These are phyloP conservation scores for Trametes hirsuta DNA, from an alignment of 1,284 basidiomycete genomes.

Conservation along the genomic window DNA sequence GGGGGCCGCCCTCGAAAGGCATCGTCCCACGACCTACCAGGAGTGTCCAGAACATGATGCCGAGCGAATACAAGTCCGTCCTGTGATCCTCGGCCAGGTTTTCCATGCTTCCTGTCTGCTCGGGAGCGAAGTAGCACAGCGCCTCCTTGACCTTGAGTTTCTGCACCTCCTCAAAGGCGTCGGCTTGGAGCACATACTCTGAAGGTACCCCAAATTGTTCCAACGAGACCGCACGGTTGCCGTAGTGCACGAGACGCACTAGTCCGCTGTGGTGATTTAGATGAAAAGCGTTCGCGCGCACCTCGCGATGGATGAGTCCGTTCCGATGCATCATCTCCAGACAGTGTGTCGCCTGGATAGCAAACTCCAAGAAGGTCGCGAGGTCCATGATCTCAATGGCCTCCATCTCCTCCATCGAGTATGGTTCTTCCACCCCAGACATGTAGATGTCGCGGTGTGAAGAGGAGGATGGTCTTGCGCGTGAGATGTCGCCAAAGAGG, in stretches of 20 bases:
- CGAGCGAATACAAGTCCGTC: conserved; percentile 72
- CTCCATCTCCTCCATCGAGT: conserved; percentile 55
- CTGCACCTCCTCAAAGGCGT: conserved; percentile 58
- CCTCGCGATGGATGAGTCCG: conserved; percentile 70
- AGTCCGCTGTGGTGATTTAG: conserved; percentile 67
- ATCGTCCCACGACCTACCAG: conserved; percentile 68
- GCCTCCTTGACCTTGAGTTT: conserved; percentile 74
- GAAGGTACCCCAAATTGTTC: conserved; percentile 73
- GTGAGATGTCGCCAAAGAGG: conserved; percentile 58
- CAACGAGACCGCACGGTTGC: conserved; percentile 73
- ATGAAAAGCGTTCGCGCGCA: conserved; percentile 76
- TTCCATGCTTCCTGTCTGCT: conserved; percentile 73
- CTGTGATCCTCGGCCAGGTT: conserved; percentile 69
- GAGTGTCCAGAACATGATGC: conserved; percentile 71
- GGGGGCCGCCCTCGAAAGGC: conserved; percentile 71
- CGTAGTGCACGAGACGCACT: conserved; percentile 72
- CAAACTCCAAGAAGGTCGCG: conserved; percentile 76
- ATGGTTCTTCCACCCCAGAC: conserved; percentile 50
- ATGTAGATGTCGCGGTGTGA: conserved; percentile 53
- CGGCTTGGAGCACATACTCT: conserved; percentile 59
- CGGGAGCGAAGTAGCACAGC: conserved; percentile 71
- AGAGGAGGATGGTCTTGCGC: conserved; percentile 43
- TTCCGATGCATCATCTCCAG: conserved; percentile 67
- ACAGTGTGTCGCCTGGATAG: conserved; percentile 72
- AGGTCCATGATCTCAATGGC: conserved; percentile 73